Conservation (phyloP, 2,329 filamentous ascomycete genomes). For the Nannizziopsis barbatae region DNA sequence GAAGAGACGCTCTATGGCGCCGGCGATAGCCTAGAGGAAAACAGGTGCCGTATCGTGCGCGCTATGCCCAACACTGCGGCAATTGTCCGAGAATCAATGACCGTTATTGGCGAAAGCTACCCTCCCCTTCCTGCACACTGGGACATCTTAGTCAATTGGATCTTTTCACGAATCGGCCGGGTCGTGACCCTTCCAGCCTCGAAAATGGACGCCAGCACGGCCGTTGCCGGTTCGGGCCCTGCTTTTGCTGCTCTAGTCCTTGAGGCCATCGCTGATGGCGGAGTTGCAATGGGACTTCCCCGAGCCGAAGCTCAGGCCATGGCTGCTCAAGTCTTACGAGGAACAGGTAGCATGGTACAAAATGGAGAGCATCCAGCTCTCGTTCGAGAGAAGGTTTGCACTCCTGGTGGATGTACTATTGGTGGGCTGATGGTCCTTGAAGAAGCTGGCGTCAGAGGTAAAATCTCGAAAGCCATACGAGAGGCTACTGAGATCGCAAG, state of each 20-base stretch:
- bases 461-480: conserved; percentile 45
- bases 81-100: conserved; percentile 70
- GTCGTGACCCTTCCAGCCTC: conserved; percentile 42
- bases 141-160: conserved; percentile 41
- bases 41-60: conserved; percentile 50
- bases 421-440: conserved; percentile 51
- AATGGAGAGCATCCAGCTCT: conserved; percentile 50
- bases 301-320: conserved; percentile 49
- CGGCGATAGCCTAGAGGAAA: conserved; percentile 29
- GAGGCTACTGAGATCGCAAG: conserved; percentile 50
- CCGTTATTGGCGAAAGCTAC: conserved; percentile 54
- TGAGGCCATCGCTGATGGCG: conserved; percentile 51
- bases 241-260: conserved; percentile 51
- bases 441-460: conserved; percentile 45
- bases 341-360: conserved; percentile 48
- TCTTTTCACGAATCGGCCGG: conserved; percentile 43
- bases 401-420: conserved; percentile 53
- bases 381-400: conserved; percentile 49
- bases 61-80: conserved; percentile 80
- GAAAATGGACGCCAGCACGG: conserved; percentile 48
- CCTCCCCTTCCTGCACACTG: conserved; percentile 38
- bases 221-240: conserved; percentile 50
- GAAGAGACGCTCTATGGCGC: conserved; percentile 50
- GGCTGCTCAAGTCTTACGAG: conserved; percentile 52
- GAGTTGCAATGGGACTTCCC: conserved; percentile 52